Conservation (phyloP, 257 asterid genomes). For the Verbena officinalis region DNA sequence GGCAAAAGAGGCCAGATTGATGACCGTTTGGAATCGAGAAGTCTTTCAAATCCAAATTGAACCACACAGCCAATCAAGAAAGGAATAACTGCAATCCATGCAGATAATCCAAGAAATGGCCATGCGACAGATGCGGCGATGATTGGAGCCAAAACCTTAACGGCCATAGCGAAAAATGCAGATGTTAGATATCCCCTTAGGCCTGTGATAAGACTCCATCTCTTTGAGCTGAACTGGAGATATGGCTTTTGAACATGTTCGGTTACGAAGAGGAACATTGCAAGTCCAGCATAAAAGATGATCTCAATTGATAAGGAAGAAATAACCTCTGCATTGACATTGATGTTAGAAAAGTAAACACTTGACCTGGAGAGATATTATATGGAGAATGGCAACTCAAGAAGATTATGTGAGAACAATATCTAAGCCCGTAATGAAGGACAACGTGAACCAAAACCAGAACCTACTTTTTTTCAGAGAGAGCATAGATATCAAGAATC, state of each 20-base stretch:
- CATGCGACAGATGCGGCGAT: constrained; percentile 71
- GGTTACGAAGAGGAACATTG: constrained; percentile 59
- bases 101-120: constrained; percentile 73
- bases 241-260: constrained; percentile 82
- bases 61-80: constrained; percentile 60
- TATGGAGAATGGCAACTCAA: no score
- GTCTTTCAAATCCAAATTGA: constrained; percentile 64
- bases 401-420: constrained; percentile 5
- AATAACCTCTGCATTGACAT: constrained; percentile 67
- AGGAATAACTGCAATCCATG: constrained; percentile 78
- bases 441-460: not conserved
- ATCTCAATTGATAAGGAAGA: constrained; percentile 58
- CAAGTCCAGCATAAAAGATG: constrained; percentile 76
- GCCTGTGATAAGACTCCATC: constrained; percentile 98
- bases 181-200: constrained; percentile 73
- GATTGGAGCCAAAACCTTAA: constrained; percentile 75
- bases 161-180: constrained; percentile 65
- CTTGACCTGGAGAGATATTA: no score
- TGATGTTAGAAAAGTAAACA: constrained; percentile 19
- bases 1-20: constrained; percentile 95
- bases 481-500: no score
- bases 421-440: not conserved
- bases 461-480: not conserved
- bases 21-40: constrained; percentile 53
- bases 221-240: constrained; percentile 77